Percentiles rank a stretch among this genome's conserved stretches.
Conservation (phyloP, 495 filamentous ascomycete genomes). For the Podospora conica region DNA sequence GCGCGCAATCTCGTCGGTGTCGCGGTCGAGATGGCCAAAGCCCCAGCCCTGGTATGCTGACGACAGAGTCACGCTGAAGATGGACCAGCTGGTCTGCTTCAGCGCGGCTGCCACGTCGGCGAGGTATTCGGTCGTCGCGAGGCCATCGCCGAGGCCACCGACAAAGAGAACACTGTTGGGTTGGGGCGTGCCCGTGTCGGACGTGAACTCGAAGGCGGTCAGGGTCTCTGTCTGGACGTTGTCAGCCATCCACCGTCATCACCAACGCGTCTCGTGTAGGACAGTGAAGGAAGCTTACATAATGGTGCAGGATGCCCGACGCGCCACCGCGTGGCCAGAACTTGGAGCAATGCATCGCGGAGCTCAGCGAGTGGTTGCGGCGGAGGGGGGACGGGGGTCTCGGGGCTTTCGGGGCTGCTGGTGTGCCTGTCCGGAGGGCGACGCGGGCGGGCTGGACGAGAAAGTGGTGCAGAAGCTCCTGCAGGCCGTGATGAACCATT, state of each 20-base stretch:
- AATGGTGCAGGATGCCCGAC: conserved; percentile 53
- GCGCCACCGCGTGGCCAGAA: conserved; percentile 47
- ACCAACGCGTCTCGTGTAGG: neutral
- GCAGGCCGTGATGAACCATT: neutral
- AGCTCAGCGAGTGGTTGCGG: conserved; percentile 14
- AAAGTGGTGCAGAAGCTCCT: neutral
- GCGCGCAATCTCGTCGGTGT: conserved; percentile 59
- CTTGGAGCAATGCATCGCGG: conserved; percentile 39
- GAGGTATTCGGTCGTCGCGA: conserved; percentile 60
- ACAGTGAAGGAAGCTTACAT: conserved; percentile 28
- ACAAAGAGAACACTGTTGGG: conserved; percentile 65
- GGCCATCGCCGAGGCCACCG: conserved; percentile 65
- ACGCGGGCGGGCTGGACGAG: neutral
- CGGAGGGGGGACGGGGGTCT: neutral
- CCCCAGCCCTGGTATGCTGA: conserved; percentile 67
- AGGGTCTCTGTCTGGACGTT: conserved; percentile 40
- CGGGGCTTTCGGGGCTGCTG: neutral
- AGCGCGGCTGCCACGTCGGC: conserved; percentile 47
- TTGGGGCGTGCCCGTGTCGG: conserved; percentile 11
- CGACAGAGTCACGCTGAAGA: conserved; percentile 54
- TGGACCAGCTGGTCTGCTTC: conserved; percentile 49
- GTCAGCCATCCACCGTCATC: neutral
- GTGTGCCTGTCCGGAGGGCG: neutral
- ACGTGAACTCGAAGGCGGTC: conserved; percentile 38
- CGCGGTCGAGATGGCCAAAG: conserved; percentile 52